Percentiles rank a stretch among this genome's conserved stretches.
phyloP scores from a whole-genome alignment of 352 stramenopile species.

The Globisporangium lucens region DNA sequence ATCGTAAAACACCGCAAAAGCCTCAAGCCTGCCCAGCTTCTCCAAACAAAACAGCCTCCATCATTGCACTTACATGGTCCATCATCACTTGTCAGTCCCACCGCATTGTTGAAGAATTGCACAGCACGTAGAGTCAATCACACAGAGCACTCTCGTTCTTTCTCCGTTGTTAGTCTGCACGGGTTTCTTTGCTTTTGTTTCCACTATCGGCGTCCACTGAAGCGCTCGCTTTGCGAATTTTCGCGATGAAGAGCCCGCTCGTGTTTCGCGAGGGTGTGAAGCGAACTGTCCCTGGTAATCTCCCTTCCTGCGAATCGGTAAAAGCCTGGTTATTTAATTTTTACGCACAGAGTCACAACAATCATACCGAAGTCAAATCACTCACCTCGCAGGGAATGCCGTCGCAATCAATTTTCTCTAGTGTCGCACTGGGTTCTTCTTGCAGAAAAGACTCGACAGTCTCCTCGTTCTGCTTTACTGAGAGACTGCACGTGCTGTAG shows the following conservation, averaged over 20 bases:
- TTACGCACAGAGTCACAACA: background rate
- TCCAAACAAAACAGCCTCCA: background rate
- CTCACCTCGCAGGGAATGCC: conserved; percentile 52
- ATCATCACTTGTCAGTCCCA: background rate
- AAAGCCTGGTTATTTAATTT: background rate
- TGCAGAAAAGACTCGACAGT: conserved; percentile 85
- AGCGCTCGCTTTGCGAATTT: conserved; percentile 34
- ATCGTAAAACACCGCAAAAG: background rate
- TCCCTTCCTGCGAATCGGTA: conserved; percentile 32
- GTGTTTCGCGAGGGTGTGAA: conserved; percentile 72
- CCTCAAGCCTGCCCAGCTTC: background rate
- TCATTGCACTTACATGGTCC: background rate
- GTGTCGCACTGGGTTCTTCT: conserved; percentile 28
- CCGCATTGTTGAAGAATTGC: background rate
- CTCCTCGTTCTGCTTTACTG: conserved; percentile 91
- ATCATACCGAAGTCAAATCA: background rate
- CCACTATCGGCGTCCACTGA: background rate
- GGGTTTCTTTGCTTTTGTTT: background rate
- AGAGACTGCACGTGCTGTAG: conserved; percentile 96
- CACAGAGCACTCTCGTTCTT: background rate
- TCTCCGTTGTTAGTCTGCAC: background rate
- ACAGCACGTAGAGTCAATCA: background rate
- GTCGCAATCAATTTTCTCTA: conserved; percentile 36
- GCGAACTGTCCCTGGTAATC: conserved; percentile 47
- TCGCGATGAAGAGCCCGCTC: conserved; percentile 73